A percentile compares a stretch with the other conserved stretches of the same genome.
Conservation (phyloP, 805 yeast species). For the Tetrapisispora pingtungensis region DNA sequence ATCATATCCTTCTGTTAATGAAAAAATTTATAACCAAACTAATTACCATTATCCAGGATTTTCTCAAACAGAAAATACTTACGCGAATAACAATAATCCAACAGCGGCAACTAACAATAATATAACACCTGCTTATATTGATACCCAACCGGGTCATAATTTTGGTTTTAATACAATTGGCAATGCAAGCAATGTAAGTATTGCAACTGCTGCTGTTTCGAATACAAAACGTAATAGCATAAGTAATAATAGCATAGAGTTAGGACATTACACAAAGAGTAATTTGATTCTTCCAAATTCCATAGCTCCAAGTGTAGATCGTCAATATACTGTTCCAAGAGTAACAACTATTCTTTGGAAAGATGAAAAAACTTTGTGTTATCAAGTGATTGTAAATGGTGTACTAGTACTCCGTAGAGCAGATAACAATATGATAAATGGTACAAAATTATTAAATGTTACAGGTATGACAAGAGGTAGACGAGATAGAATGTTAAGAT, state of each 20-base stretch:
- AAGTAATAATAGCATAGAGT: background rate
- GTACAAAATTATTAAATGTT: conserved; percentile 72
- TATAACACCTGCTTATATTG: background rate
- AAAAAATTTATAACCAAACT: background rate
- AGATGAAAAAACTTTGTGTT: conserved; percentile 75
- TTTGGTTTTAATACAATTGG: background rate
- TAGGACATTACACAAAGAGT: background rate
- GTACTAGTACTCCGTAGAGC: conserved; percentile 75
- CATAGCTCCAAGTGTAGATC: background rate
- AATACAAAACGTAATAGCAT: background rate
- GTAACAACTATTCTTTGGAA: conserved; percentile 88
- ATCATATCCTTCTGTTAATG: background rate
- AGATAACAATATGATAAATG: conserved; percentile 77
- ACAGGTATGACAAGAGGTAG: conserved; percentile 84
- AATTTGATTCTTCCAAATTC: background rate
- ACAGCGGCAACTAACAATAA: no score
- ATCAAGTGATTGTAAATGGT: conserved; percentile 76
- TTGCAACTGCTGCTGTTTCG: background rate
- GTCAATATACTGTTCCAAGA: background rate
- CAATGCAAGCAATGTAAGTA: no score
- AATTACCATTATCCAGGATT: conserved; percentile 1
- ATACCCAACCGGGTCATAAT: background rate
- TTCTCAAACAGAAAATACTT: background rate
- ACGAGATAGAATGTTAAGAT: conserved; percentile 72
- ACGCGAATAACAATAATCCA: background rate